Percentiles rank a stretch among this genome's conserved stretches.
Evolutionary conservation across 1,139 yeast genomes (phyloP).

Genomic region (Groenewaldozyma sp.): DNA sequence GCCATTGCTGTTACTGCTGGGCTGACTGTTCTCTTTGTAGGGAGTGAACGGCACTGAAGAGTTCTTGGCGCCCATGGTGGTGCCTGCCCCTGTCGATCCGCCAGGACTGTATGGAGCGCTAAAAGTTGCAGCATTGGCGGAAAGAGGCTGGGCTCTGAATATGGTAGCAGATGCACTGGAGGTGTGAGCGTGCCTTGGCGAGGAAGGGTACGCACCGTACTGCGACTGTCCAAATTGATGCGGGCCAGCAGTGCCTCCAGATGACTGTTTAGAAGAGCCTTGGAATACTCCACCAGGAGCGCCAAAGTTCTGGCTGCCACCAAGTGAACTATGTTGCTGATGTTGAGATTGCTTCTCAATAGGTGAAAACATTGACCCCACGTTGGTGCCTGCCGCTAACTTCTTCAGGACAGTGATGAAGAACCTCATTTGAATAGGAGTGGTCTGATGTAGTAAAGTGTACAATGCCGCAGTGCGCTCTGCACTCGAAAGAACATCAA

Average conservation of each 20-base stretch:
- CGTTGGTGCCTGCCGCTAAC: constrained; percentile 25
- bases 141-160: neutral
- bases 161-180: neutral
- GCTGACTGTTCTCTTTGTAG: constrained; percentile 2
- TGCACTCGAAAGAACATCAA: constrained; percentile 28
- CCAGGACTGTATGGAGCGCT: neutral
- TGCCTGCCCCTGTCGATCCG: neutral
- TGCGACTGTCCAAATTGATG: constrained; percentile 3
- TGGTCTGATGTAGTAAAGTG: constrained; percentile 29
- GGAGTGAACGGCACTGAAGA: constrained; percentile 5
- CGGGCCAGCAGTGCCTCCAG: neutral
- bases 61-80: neutral
- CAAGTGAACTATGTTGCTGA: neutral
- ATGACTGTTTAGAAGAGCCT: neutral
- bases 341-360: constrained; percentile 11
- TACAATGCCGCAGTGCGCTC: constrained; percentile 34
- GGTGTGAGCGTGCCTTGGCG: constrained; percentile 2
- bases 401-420: constrained; percentile 31
- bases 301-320: neutral
- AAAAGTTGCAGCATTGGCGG: constrained; percentile 1
- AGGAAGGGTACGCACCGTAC: neutral
- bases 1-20: constrained; percentile 8
- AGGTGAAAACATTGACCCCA: constrained; percentile 24
- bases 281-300: neutral
- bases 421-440: constrained; percentile 32